These are phyloP conservation scores for Coffea humblotiana DNA, from an alignment of 305 asterid genomes.

Conservation along the genomic window DNA sequence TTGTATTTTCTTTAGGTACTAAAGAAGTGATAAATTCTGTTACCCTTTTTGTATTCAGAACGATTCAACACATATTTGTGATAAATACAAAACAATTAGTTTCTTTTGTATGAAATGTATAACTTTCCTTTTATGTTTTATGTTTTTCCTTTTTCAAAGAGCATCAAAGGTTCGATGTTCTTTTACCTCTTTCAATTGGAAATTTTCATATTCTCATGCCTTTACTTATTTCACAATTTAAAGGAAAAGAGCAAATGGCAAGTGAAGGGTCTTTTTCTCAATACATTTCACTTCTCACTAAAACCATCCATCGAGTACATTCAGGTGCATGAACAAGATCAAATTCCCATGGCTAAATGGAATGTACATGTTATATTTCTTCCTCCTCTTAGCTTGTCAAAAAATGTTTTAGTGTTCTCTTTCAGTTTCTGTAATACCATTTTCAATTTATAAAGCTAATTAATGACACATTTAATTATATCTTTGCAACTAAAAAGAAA, in stretches of 20 bases:
- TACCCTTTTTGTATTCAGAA: too few relatives aligned
- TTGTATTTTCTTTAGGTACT: neutral
- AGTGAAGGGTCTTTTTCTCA: neutral
- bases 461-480: neutral
- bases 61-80: neutral
- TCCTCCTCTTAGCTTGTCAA: neutral
- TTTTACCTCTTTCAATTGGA: neutral
- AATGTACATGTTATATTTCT: neutral
- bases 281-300: neutral
- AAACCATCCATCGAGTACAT: neutral
- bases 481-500: neutral
- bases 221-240: neutral
- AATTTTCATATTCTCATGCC: neutral
- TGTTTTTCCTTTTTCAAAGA: neutral
- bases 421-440: neutral
- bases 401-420: too few relatives aligned
- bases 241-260: neutral
- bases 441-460: neutral
- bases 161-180: neutral
- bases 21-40: neutral
- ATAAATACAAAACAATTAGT: neutral
- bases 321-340: neutral
- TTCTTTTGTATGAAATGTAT: neutral
- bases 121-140: neutral
- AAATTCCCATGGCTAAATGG: neutral